phyloP scores from a whole-genome alignment of 2,329 filamentous ascomycete genomes.

The Verticillium tricorpus region DNA sequence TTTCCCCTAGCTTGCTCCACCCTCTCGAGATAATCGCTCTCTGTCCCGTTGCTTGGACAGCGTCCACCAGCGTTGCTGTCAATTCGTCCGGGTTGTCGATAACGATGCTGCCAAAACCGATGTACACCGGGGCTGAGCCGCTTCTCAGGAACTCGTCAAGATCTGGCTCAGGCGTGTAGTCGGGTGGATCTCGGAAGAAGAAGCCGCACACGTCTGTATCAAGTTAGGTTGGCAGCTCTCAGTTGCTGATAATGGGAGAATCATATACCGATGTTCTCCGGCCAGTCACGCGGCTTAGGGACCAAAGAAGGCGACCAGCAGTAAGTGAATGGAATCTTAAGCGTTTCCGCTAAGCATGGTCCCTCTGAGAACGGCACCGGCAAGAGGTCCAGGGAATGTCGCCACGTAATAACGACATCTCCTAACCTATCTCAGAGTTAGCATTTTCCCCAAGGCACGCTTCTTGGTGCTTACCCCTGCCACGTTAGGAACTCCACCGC shows the following conservation, averaged over 20 bases:
- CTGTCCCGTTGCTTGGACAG: slow-evolving; percentile 38
- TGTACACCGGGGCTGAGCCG: slow-evolving; percentile 47
- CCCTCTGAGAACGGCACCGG: slow-evolving; percentile 66
- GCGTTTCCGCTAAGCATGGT: slow-evolving; percentile 60
- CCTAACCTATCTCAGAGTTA: slow-evolving; percentile 21
- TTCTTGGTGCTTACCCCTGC: slow-evolving; percentile 45
- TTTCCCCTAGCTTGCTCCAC: slow-evolving; percentile 3
- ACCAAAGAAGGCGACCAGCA: slow-evolving; percentile 70
- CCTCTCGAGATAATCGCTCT: slow-evolving; percentile 43
- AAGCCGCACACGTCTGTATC: slow-evolving; percentile 34
- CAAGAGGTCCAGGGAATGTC: slow-evolving; percentile 60
- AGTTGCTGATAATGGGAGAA: not conserved
- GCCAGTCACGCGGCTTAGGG: slow-evolving; percentile 63
- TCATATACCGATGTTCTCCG: slow-evolving; percentile 46
- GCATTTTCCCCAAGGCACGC: too few relatives aligned
- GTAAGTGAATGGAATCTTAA: slow-evolving; percentile 70
- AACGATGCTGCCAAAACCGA: slow-evolving; percentile 54
- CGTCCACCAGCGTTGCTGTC: slow-evolving; percentile 36
- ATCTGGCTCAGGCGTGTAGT: slow-evolving; percentile 32
- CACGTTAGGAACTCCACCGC: slow-evolving; percentile 71
- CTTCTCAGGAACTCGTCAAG: slow-evolving; percentile 36
- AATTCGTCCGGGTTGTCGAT: slow-evolving; percentile 44
- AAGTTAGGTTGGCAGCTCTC: not conserved
- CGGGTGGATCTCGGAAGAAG: slow-evolving; percentile 33
- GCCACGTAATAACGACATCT: slow-evolving; percentile 27